These are phyloP conservation scores for Odonthalia washingtoniensis DNA, from an alignment of 31 red algal genomes.

Conservation along the genomic window DNA sequence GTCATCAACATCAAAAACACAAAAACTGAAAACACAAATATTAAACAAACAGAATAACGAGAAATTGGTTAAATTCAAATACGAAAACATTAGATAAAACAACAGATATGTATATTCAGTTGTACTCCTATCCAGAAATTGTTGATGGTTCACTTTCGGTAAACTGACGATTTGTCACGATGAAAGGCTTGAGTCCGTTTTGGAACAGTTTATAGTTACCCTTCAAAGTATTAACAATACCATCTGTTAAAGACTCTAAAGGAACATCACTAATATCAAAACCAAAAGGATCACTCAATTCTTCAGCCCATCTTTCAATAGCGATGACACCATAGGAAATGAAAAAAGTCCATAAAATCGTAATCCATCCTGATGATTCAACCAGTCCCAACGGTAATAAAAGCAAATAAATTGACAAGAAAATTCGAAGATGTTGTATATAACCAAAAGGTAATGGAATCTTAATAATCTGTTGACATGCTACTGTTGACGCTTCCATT, in stretches of 20 bases:
- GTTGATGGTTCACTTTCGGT: no score
- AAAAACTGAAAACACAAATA: no score
- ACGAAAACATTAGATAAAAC: no score
- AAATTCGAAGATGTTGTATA: conserved; percentile 56
- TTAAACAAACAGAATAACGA: no score
- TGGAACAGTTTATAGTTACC: conserved; percentile 2
- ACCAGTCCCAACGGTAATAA: conserved; percentile 56
- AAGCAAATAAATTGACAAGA: conserved; percentile 50
- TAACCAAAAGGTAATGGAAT: conserved; percentile 66
- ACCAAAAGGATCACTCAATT: conserved; percentile 44
- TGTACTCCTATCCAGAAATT: no score
- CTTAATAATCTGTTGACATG: conserved; percentile 41
- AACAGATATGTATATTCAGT: no score
- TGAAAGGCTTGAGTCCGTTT: conserved; percentile 11
- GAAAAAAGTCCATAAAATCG: conserved; percentile 41
- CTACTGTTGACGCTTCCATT: conserved; percentile 30
- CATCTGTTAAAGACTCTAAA: neutral
- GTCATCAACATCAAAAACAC: no score
- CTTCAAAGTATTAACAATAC: neutral
- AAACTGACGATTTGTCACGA: no score
- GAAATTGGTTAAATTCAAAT: no score
- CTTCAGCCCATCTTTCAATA: conserved; percentile 30
- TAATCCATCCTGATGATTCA: conserved; percentile 50
- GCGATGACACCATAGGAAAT: conserved; percentile 34
- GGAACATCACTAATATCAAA: conserved; percentile 24